phyloP scores from a whole-genome alignment of 1,284 basidiomycete genomes.

The Cryptococcus hybrid region DNA sequence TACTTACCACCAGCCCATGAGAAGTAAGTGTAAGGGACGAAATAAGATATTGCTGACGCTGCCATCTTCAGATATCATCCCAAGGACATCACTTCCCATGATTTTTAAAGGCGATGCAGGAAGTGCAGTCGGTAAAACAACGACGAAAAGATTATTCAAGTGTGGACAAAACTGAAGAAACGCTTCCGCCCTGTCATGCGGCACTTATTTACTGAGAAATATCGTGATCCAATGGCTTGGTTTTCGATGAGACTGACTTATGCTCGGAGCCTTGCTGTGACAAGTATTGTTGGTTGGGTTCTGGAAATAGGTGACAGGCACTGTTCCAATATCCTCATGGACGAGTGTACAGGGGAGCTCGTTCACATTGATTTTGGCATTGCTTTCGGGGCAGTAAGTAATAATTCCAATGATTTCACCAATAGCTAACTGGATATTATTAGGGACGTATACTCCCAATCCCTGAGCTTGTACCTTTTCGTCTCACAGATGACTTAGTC shows the following conservation, averaged over 20 bases:
- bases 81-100: neutral
- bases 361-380: slow-evolving; percentile 96
- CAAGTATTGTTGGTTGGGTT: slow-evolving; percentile 90
- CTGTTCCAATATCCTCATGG: slow-evolving; percentile 87
- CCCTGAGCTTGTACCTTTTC: slow-evolving; percentile 91
- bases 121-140: slow-evolving; percentile 22
- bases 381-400: slow-evolving; percentile 84
- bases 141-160: slow-evolving; percentile 24
- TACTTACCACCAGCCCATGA: slow-evolving; percentile 66
- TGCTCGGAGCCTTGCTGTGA: slow-evolving; percentile 86
- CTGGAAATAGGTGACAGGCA: slow-evolving; percentile 93
- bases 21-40: slow-evolving; percentile 51
- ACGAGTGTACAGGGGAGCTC: slow-evolving; percentile 77
- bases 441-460: slow-evolving; percentile 78
- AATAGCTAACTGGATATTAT: slow-evolving; percentile 1
- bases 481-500: slow-evolving; percentile 88
- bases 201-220: slow-evolving; percentile 87
- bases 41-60: neutral
- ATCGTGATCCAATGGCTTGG: slow-evolving; percentile 86
- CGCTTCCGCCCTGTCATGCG: slow-evolving; percentile 84
- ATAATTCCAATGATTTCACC: neutral
- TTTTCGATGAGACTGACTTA: slow-evolving; percentile 91
- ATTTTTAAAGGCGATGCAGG: neutral
- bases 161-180: slow-evolving; percentile 47
- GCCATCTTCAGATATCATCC: neutral